Base-by-base conservation (phyloP, 2,329 filamentous ascomycete genomes). In the Thelonectria olida region DNA sequence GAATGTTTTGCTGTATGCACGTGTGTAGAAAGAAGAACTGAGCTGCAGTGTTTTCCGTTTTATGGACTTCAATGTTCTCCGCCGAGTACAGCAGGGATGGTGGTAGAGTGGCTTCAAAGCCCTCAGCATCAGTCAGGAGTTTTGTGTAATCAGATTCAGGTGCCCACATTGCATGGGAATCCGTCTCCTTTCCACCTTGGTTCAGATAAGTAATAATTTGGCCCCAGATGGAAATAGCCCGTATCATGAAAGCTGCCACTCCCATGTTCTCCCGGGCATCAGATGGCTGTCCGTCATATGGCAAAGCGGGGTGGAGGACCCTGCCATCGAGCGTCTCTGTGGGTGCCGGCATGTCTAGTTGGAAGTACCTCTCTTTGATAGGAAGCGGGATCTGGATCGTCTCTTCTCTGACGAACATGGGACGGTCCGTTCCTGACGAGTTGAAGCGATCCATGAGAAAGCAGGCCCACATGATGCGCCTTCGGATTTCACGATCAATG, bases 381-480 rank as follows among this genome's bases (percentile, higher is more conserved):
- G 96, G 96, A 22, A 99, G 80, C 65, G 96, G 95, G 15, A 97
- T 92, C 67, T 93, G 90, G 63, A 98, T 86, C 56, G 92, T 92
- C 67, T 96, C 92, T 75, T 97, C 93, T 67, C 92, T 90, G 55
- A 97, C 90, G 68, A 97, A 97, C 54, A 93, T 92, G 19, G 96
- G 96, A 36, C 95, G 86, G 71, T 97, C 94, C 2, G 93, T 96
- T 2, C 96, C 95, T 1, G 94, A 97, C 0, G 95, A 97, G 77
- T 96, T 97, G 81, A 97, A 97, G 0, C 95, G 89, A 75, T 99
- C 96, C 94, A 98, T 97, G 58, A 97, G 78, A 72, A 97, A 97
- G 74, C 95, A 98, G 12, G 94, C 92, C 96, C 96, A 99, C 95
- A 99, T 98, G 2, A 93, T 96, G 58, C 96, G 87, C 67, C 96